Conservation (phyloP, 139 green algal species). For the Chlorella sp. region DNA sequence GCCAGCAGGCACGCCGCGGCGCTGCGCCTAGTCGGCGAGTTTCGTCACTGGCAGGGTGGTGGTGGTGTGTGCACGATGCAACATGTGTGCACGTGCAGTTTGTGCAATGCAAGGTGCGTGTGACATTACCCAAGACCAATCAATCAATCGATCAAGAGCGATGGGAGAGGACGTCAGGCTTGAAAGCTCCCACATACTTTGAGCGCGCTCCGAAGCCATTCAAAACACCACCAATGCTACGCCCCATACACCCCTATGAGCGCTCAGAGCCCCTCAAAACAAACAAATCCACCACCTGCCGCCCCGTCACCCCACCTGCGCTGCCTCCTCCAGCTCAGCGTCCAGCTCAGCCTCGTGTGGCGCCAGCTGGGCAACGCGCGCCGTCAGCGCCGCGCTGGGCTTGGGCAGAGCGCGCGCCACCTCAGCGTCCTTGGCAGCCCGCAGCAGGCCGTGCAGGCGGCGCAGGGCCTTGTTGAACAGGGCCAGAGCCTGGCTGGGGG, state of each 20-base stretch:
- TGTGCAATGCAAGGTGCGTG: no score
- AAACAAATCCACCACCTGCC: no score
- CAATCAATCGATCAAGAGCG: no score
- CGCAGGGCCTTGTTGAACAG: slow-evolving; percentile 96
- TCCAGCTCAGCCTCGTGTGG: slow-evolving; percentile 76
- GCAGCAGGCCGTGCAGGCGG: slow-evolving; percentile 82
- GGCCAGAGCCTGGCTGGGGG: slow-evolving; percentile 85
- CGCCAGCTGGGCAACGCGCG: slow-evolving; percentile 43
- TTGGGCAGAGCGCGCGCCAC: slow-evolving; percentile 23
- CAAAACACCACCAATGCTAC: no score
- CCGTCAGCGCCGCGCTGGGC: slow-evolving; percentile 43
- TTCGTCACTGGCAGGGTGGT: background rate
- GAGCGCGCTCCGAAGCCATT: no score
- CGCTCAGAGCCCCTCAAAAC: no score
- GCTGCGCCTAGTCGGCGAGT: background rate
- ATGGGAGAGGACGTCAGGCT: no score
- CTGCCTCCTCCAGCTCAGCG: slow-evolving; percentile 87
- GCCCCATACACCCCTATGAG: no score
- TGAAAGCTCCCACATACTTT: no score
- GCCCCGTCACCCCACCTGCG: slow-evolving; percentile 42
- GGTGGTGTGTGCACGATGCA: no score
- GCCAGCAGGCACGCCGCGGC: background rate
- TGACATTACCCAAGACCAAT: no score
- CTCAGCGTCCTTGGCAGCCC: slow-evolving; percentile 73
- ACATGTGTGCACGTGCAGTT: no score